Evolutionary conservation across 495 filamentous ascomycete genomes (phyloP).

Genomic region (Aspergillus funiculosus): DNA sequence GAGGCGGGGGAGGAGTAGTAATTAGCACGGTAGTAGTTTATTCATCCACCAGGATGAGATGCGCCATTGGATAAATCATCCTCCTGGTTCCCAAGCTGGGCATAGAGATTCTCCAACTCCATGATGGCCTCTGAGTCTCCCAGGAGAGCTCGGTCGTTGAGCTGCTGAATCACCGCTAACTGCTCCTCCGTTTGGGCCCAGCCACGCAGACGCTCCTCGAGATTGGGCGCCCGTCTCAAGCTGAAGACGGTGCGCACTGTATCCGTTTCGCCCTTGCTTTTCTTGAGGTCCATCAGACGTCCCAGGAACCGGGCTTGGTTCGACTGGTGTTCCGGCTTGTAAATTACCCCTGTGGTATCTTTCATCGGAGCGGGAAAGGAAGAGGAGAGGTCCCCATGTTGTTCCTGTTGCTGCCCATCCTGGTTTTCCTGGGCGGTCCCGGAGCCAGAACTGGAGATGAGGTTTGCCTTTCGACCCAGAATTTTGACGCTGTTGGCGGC

Average conservation of each 20-base stretch:
- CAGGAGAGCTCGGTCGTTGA: constrained; percentile 30
- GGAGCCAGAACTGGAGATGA: constrained; percentile 29
- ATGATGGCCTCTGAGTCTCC: constrained; percentile 34
- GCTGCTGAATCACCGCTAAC: constrained; percentile 28
- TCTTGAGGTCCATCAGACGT: constrained; percentile 38
- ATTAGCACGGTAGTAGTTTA: background rate
- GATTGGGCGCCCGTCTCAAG: constrained; percentile 23
- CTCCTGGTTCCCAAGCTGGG: constrained; percentile 19
- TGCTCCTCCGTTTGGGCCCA: constrained; percentile 42
- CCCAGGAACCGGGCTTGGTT: constrained; percentile 44
- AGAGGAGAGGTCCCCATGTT: background rate
- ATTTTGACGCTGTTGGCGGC: constrained; percentile 53
- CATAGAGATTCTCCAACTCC: constrained; percentile 29
- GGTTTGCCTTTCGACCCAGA: constrained; percentile 38
- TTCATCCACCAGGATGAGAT: constrained; percentile 2
- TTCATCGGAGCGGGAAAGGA: constrained; percentile 4
- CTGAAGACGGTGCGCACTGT: constrained; percentile 36
- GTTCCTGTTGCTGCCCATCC: background rate
- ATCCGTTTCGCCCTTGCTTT: constrained; percentile 41
- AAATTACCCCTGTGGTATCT: constrained; percentile 2
- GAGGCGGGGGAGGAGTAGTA: too few species aligned
- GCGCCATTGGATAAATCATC: constrained; percentile 1
- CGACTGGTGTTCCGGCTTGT: constrained; percentile 18
- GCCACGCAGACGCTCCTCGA: constrained; percentile 29
- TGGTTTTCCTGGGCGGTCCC: constrained; percentile 6